A percentile compares a stretch with the other conserved stretches of the same genome.
Conservation (phyloP, 495 filamentous ascomycete species). For the Platismatia glauca region DNA sequence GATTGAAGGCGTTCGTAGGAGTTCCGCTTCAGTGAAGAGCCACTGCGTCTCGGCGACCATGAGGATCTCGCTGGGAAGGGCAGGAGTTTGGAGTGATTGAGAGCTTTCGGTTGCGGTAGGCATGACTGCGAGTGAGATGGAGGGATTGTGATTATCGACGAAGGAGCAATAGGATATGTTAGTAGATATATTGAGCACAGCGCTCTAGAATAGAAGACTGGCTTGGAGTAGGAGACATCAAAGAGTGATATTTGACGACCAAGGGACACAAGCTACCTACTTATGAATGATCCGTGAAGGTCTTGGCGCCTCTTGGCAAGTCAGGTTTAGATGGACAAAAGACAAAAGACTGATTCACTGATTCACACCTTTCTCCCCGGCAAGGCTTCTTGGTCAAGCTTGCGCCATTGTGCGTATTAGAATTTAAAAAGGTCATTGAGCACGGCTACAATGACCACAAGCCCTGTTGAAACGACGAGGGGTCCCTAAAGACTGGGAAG, state of each 20-base stretch:
- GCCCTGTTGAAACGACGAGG: conserved; percentile 38
- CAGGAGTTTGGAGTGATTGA: conserved; percentile 25
- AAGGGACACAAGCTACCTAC: too few relatives aligned
- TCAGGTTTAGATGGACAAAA: too few relatives aligned
- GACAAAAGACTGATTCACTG: too few relatives aligned
- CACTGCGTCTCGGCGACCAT: conserved; percentile 62
- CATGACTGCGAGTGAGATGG: conserved; percentile 2
- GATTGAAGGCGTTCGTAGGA: conserved; percentile 71
- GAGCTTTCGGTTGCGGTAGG: conserved; percentile 21
- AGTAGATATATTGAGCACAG: neutral
- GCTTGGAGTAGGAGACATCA: neutral
- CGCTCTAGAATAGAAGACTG: neutral
- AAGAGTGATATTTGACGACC: neutral
- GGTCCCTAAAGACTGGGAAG: conserved; percentile 38
- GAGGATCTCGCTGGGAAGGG: conserved; percentile 36
- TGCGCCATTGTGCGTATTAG: conserved; percentile 44
- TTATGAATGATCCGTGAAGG: neutral
- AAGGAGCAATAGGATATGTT: neutral
- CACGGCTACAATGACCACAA: conserved; percentile 42
- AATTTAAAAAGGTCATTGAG: conserved; percentile 45
- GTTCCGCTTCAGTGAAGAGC: conserved; percentile 79
- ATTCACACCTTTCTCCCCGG: conserved; percentile 39
- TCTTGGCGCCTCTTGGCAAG: neutral
- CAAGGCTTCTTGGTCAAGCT: conserved; percentile 45
- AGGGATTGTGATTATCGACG: neutral